These are phyloP conservation scores for Brassica balearica DNA, from an alignment of 441 rosid species.

Conservation along the genomic window DNA sequence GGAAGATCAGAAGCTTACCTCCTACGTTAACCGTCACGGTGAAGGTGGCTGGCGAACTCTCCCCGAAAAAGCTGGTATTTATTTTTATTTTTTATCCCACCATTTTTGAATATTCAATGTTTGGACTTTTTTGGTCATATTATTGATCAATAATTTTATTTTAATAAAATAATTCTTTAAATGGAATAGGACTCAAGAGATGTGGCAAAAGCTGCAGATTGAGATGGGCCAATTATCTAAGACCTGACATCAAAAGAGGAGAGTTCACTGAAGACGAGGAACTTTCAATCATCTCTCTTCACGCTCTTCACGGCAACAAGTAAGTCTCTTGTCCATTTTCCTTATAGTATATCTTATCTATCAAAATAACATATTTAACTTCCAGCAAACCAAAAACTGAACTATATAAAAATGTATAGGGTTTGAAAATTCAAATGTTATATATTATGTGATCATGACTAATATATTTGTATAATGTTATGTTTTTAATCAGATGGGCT, in stretches of 20 bases:
- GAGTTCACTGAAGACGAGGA: constrained; percentile 58
- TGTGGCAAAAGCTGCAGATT: constrained; percentile 66
- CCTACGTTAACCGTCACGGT: constrained; percentile 55
- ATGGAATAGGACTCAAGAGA: constrained; percentile 53
- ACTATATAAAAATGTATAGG: background rate
- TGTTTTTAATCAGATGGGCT: constrained; percentile 50
- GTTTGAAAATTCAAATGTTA: background rate
- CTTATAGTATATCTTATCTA: too few relatives aligned
- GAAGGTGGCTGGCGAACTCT: constrained; percentile 64
- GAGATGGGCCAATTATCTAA: constrained; percentile 62
- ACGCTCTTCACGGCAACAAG: constrained; percentile 63
- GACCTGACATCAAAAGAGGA: constrained; percentile 66
- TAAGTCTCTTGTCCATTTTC: constrained; percentile 21
- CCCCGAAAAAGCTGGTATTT: constrained; percentile 59
- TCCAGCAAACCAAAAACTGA: too few relatives aligned
- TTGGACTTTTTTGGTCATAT: constrained; percentile 13
- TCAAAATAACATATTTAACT: too few relatives aligned
- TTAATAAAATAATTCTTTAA: background rate
- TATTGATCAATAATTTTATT: constrained; percentile 3
- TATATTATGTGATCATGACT: background rate
- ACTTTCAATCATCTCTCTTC: constrained; percentile 57
- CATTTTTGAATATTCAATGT: constrained; percentile 38
- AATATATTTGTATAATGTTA: constrained; percentile 6
- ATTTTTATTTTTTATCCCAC: background rate
- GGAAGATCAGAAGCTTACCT: constrained; percentile 55